Base-by-base conservation (phyloP, 768 basidiomycete species). In the Amanita fuliginea region DNA sequence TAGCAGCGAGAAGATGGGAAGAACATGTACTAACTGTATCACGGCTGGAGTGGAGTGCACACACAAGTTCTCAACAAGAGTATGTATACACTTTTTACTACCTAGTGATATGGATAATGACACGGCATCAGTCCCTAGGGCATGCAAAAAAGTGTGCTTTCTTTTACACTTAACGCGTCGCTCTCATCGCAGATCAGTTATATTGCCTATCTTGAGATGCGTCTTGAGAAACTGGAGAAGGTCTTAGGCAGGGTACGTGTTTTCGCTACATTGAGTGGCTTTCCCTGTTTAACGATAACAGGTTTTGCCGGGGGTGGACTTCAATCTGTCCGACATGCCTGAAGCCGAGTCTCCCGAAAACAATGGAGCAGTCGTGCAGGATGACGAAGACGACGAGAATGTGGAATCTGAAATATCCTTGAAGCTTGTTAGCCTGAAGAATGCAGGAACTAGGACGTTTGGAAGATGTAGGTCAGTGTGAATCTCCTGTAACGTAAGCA, bases 1-100 rank as follows among this genome's bases (percentile, higher is more conserved):
- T 62, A 86, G 85, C 54, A 79, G 76, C 3, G 76, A 76, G 55
- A 78, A 76, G 76, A 72, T 75, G n/a, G 73, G 72, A 34, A 79
- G 79, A 59, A 64, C 69, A 39, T 86, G 83, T 56, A 76, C 76
- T 3, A 83, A 81, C 57, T 85, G 83, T 57, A 66, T 73, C 16
- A 71, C 78, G 19, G 77, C 70, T 54, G 69, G 72, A 45, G 64
- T 72, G 35, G 75, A 81, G 18, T 86, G 84, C 60, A 82, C 78
- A 1, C 83, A 85, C 58, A 71, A 77, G 47, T 80, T 83, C 63
- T 74, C 79, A n/a, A 77, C 79, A 9, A 84, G 81, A 75, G 81
- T 81, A 52, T 46, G 71, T n/a, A n/a, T n/a, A n/a, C n/a, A n/a
- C n/a, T n/a, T n/a, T 61, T 26, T 42, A 4, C 1, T 42, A 4